Percentiles rank a stretch among this genome's conserved stretches.
phyloP scores from a whole-genome alignment of 2,329 filamentous ascomycete species.

The Blastomyces percursus region DNA sequence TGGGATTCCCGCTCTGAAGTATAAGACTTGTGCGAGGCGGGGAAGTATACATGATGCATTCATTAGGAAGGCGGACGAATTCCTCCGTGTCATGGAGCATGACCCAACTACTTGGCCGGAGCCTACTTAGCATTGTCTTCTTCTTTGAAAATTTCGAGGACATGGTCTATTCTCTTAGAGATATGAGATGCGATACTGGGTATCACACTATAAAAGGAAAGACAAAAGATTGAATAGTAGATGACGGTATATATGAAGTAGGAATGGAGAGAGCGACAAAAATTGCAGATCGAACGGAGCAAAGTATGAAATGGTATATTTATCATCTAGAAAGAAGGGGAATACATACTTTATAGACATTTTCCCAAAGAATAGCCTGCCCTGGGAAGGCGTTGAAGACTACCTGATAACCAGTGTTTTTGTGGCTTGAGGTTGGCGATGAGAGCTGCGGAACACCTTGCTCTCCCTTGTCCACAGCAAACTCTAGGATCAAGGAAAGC shows the following conservation, averaged over 20 bases:
- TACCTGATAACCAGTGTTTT: not conserved
- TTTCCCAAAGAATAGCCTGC: conserved; percentile 13
- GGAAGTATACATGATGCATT: conserved; percentile 70
- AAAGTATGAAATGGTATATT: conserved; percentile 6
- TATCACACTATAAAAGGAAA: not conserved
- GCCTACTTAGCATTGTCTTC: conserved; percentile 14
- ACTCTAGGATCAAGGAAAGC: not conserved
- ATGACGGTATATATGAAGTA: not conserved
- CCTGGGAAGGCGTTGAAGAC: not conserved
- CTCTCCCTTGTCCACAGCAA: not conserved
- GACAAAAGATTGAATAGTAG: not conserved
- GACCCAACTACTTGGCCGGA: conserved; percentile 57
- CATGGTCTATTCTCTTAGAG: conserved; percentile 2
- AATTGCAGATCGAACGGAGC: not conserved
- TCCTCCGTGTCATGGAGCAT: conserved; percentile 66
- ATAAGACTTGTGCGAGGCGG: conserved; percentile 67
- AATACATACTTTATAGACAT: conserved; percentile 35
- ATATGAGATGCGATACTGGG: not conserved
- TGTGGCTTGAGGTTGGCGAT: not conserved
- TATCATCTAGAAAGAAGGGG: not conserved
- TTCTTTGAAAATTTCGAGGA: conserved; percentile 9
- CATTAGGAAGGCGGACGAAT: conserved; percentile 75
- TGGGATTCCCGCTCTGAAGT: conserved; percentile 58
- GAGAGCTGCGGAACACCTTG: not conserved
- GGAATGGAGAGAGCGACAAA: not conserved